A percentile compares a stretch with the other conserved stretches of the same genome.
Evolutionary conservation across 371 early-diverging fungal genomes (phyloP).

Genomic region (Mortierella sp.): DNA sequence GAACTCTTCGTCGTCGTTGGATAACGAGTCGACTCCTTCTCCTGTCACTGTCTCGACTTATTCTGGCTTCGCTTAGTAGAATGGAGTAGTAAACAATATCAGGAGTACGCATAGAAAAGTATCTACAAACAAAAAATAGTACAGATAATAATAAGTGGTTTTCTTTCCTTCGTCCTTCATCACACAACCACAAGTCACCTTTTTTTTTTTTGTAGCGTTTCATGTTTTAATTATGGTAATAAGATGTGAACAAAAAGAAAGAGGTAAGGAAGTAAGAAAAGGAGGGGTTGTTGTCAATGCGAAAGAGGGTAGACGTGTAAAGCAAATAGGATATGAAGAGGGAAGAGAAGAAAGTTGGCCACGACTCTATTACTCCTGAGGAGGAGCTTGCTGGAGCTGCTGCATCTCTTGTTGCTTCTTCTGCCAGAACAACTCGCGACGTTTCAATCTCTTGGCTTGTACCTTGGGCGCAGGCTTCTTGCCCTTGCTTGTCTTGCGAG

Average conservation of each 20-base stretch:
- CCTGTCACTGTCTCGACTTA: not conserved
- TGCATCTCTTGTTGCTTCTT: slow-evolving; percentile 1
- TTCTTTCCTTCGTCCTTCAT: not conserved
- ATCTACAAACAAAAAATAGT: not conserved
- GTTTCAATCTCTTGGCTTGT: not conserved
- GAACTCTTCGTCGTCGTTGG: not conserved
- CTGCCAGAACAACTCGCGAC: slow-evolving; percentile 10
- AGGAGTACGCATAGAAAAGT: not conserved
- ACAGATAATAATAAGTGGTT: not conserved
- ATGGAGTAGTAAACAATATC: not conserved
- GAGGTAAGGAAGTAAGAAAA: no score
- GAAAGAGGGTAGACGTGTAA: no score
- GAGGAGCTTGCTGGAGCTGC: not conserved
- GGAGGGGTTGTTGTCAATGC: no score
- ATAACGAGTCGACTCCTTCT: not conserved
- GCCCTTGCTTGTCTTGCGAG: not conserved
- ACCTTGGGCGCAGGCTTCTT: not conserved
- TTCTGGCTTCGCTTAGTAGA: not conserved
- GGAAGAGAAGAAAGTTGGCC: not conserved
- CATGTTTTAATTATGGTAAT: no score
- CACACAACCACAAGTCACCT: no score
- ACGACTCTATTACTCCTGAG: not conserved
- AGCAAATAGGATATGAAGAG: no score
- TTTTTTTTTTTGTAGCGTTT: no score
- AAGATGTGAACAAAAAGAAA: not conserved